Base-by-base conservation (phyloP, 768 basidiomycete species). In the Cytidiella melzeri region DNA sequence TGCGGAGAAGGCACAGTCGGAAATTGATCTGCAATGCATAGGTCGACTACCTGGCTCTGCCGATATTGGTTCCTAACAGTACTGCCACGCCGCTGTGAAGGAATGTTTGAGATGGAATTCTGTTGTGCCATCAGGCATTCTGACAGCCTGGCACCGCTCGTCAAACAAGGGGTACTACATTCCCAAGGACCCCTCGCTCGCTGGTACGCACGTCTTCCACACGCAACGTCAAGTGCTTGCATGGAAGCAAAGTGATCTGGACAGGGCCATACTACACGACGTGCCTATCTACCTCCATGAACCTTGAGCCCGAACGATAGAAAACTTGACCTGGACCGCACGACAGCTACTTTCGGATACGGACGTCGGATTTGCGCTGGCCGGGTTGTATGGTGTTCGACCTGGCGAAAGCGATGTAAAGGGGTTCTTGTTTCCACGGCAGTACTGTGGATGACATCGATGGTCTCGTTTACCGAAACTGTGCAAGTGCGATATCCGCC, bases 181-280 rank as follows among this genome's bases (percentile, higher is more conserved):
- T 34, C 67, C 67, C 1, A 61, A 65, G 44, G 66, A 60, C 2
- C 53, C 64, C 5, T 68, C 61, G 59, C 57, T 41, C 37, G 58
- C 36, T 4, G 10, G 36, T 20, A 30, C 20, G 19, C 43, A 15
- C 43, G 43, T 27, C 37, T 46, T 13, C 25, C 10, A 27, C 19
- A 25, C 9, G 9, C 37, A 27, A 2, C 19, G 13, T 36, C 12
- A 15, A 7, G 15, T 7, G 27, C 13, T 26, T 27, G 3, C 25
- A 3, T 30, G 18, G 12, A 3, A 10, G 1, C 3, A 7, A n/a
- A 10, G n/a, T 38, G n/a, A n/a, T n/a, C 19, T 21, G 9, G 2
- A 19, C 30, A 70, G 74, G 73, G 67, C 69, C 1, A 67, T 75
- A 42, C 66, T 69, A 2, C 71, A 67, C 42, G 61, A 76, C 41